Percentiles rank a stretch among this genome's conserved stretches.
Conservation (phyloP, 176 grass and related monocot genomes). For the Dendrocalamus sinicus region DNA sequence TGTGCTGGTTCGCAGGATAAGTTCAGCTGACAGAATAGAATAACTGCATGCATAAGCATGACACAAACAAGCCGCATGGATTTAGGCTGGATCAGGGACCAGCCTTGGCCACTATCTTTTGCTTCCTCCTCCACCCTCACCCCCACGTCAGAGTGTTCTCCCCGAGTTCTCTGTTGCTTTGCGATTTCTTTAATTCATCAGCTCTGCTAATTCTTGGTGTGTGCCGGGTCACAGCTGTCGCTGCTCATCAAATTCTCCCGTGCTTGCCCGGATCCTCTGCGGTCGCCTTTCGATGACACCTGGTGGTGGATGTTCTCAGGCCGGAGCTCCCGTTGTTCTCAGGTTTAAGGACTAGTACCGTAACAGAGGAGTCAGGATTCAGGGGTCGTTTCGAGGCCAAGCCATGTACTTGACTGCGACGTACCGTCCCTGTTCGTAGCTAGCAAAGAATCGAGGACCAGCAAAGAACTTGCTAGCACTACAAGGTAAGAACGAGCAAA, state of each 20-base stretch:
- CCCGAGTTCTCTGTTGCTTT: constrained; percentile 8
- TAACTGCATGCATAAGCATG: constrained; percentile 31
- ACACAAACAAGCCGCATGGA: constrained; percentile 17
- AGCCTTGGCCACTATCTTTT: constrained; percentile 32
- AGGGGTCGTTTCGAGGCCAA: neutral
- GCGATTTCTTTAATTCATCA: constrained; percentile 16
- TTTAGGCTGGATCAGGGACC: constrained; percentile 9
- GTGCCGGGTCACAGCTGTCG: constrained; percentile 45
- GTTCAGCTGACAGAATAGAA: constrained; percentile 47
- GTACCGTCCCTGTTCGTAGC: neutral
- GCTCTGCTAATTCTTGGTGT: constrained; percentile 31
- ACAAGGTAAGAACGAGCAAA: neutral
- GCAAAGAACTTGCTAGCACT: neutral
- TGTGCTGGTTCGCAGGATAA: constrained; percentile 8
- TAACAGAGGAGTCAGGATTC: neutral
- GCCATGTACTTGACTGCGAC: neutral
- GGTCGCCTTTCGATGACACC: neutral
- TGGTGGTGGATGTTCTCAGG: neutral
- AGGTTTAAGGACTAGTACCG: neutral
- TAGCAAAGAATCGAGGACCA: neutral
- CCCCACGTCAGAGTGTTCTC: neutral
- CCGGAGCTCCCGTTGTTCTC: neutral
- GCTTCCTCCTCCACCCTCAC: neutral
- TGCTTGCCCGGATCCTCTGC: constrained; percentile 43
- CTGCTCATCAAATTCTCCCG: constrained; percentile 38